phyloP scores from a whole-genome alignment of 768 basidiomycete species.

The Tylopilus sp. region DNA sequence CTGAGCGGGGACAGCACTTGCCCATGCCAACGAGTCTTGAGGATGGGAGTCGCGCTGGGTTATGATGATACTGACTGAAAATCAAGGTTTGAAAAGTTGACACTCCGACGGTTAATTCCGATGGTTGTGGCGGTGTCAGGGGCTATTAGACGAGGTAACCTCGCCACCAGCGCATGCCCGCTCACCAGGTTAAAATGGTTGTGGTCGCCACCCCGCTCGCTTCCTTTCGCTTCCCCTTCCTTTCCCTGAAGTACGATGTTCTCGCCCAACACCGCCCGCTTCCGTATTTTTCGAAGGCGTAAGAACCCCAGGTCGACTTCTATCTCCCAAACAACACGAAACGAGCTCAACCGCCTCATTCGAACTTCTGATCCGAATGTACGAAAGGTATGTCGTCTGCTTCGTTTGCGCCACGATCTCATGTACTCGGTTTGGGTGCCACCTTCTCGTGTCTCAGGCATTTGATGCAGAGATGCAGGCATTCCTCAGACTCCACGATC shows the following conservation, averaged over 20 bases:
- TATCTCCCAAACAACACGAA: constrained; percentile 53
- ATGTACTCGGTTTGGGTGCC: constrained; percentile 29
- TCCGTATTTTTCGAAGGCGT: constrained; percentile 37
- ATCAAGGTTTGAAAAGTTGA: constrained; percentile 35
- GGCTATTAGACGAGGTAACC: too few species aligned
- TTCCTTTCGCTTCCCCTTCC: constrained; percentile 23
- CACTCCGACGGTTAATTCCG: constrained; percentile 29
- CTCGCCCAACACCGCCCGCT: constrained; percentile 33
- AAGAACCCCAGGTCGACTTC: constrained; percentile 41
- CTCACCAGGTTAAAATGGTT: constrained; percentile 18
- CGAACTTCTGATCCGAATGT: constrained; percentile 50
- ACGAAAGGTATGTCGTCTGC: constrained; percentile 48
- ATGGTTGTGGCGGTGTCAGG: constrained; percentile 19
- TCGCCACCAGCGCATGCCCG: constrained; percentile 19
- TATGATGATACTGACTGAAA: constrained; percentile 50
- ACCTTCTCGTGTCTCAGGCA: constrained; percentile 25
- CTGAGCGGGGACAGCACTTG: constrained; percentile 42
- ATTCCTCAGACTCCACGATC: constrained; percentile 95
- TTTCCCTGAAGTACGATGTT: constrained; percentile 10
- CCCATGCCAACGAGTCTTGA: constrained; percentile 79
- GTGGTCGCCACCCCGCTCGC: constrained; percentile 18
- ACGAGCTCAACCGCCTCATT: constrained; percentile 68
- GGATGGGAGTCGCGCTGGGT: constrained; percentile 44
- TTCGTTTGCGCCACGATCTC: constrained; percentile 34
- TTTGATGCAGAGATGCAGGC: constrained; percentile 96